These are phyloP conservation scores for Pholiota microspora DNA, from an alignment of 768 basidiomycete species.

Conservation along the genomic window DNA sequence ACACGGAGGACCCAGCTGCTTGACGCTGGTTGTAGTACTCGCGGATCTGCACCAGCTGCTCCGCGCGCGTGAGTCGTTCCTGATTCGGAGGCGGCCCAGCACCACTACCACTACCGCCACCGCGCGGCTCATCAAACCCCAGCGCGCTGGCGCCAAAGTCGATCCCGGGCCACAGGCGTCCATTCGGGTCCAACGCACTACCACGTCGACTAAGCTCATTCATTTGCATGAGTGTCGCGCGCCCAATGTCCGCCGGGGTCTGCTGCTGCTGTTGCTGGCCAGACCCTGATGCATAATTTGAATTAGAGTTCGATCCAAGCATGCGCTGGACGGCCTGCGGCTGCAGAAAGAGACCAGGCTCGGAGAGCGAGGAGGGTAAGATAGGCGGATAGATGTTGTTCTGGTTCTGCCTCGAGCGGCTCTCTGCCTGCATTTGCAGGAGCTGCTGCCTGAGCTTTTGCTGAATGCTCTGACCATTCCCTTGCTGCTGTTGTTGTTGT, in stretches of 20 bases:
- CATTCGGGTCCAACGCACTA: conserved; percentile 26
- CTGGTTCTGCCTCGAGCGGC: conserved; percentile 4
- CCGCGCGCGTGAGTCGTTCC: conserved; percentile 36
- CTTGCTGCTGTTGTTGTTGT: neutral
- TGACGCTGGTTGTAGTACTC: conserved; percentile 3
- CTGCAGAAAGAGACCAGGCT: conserved; percentile 53
- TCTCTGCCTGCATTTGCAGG: conserved; percentile 10
- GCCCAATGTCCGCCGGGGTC: conserved; percentile 55
- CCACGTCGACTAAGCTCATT: conserved; percentile 73
- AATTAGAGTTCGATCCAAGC: too few species aligned
- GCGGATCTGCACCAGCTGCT: conserved; percentile 6
- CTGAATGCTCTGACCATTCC: neutral
- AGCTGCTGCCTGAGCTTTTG: conserved; percentile 18
- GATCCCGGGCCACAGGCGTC: conserved; percentile 1
- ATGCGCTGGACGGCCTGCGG: conserved; percentile 53
- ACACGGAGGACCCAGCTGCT: neutral
- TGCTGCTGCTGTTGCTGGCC: conserved; percentile 12
- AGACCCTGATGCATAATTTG: conserved; percentile 12
- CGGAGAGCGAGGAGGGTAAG: conserved; percentile 7
- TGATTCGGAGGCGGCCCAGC: neutral
- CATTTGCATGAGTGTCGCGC: conserved; percentile 73
- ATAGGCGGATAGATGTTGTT: conserved; percentile 1
- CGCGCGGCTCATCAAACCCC: neutral
- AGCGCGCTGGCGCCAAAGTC: neutral
- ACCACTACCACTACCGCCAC: neutral